These are phyloP conservation scores for Apiospora phragmitis DNA, from an alignment of 2,329 filamentous ascomycete genomes.

Conservation along the genomic window DNA sequence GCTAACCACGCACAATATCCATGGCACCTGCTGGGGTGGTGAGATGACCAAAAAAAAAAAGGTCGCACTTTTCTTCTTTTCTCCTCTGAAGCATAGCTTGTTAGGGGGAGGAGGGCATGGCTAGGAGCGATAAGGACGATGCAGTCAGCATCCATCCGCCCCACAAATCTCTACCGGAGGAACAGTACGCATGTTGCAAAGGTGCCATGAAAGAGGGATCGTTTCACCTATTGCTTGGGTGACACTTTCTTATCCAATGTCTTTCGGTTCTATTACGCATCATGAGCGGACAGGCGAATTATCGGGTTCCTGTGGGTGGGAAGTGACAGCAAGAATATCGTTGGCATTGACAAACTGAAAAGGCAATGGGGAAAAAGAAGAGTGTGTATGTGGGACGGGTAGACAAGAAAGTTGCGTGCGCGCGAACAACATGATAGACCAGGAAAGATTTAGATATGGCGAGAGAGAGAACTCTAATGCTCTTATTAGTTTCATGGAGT, in stretches of 20 bases:
- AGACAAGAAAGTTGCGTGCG: neutral
- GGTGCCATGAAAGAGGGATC: neutral
- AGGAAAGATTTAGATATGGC: neutral
- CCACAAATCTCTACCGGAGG: neutral
- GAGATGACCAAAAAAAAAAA: neutral
- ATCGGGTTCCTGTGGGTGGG: neutral
- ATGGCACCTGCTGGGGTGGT: constrained; percentile 7
- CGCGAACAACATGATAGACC: neutral
- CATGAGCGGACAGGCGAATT: neutral
- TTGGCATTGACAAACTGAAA: neutral
- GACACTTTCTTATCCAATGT: no score
- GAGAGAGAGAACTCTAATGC: neutral
- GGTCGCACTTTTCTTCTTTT: neutral
- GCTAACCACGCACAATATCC: constrained; percentile 12
- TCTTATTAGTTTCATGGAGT: neutral
- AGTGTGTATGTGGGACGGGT: neutral
- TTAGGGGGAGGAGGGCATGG: neutral
- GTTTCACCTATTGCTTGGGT: no score
- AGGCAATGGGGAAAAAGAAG: neutral
- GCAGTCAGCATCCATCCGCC: neutral
- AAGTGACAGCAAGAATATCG: neutral
- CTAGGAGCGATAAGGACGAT: neutral
- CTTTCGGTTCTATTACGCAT: no score
- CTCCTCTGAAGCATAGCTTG: neutral
- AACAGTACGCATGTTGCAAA: neutral